A percentile compares a stretch with the other conserved stretches of the same genome.
Conservation (phyloP, 1,284 basidiomycete species). For the Xerocomus minutiporus region DNA sequence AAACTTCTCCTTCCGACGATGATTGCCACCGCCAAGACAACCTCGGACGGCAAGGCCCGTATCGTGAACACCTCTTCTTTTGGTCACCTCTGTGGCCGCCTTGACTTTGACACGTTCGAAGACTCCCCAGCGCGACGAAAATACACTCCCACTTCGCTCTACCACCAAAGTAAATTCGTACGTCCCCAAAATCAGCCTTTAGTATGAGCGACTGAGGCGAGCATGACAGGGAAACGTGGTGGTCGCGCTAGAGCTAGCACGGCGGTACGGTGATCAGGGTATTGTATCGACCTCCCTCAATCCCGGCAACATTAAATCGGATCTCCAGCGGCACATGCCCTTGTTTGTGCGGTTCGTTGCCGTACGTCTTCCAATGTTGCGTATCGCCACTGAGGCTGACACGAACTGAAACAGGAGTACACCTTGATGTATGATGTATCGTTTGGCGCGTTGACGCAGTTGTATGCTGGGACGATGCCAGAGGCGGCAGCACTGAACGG, state of each 20-base stretch:
- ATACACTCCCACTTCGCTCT: conserved; percentile 28
- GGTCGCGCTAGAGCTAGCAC: conserved; percentile 19
- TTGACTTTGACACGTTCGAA: conserved; percentile 37
- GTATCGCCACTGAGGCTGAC: not conserved
- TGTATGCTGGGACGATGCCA: conserved; percentile 36
- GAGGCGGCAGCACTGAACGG: conserved; percentile 31
- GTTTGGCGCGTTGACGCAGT: conserved; percentile 35
- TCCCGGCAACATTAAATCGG: conserved; percentile 1
- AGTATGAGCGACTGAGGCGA: not conserved
- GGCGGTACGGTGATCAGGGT: conserved; percentile 23
- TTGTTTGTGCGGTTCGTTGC: not conserved
- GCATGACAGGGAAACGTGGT: conserved; percentile 24
- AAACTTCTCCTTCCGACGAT: conserved; percentile 44
- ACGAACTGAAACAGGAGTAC: not conserved
- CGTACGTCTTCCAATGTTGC: conserved; percentile 7
- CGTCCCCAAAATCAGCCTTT: not conserved
- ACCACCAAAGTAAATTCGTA: conserved; percentile 47
- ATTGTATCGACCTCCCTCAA: conserved; percentile 26
- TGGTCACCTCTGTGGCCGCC: conserved; percentile 23
- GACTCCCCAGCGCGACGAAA: conserved; percentile 34
- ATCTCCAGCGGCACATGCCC: not conserved
- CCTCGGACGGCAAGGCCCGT: conserved; percentile 34
- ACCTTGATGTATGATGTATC: conserved; percentile 22
- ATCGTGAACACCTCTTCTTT: conserved; percentile 43
- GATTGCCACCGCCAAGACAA: conserved; percentile 22